Evolutionary conservation across 2,329 filamentous ascomycete species (phyloP), one percentile per base, ranked within the genome.

Genomic region (Fusarium protoensiforme): DNA sequence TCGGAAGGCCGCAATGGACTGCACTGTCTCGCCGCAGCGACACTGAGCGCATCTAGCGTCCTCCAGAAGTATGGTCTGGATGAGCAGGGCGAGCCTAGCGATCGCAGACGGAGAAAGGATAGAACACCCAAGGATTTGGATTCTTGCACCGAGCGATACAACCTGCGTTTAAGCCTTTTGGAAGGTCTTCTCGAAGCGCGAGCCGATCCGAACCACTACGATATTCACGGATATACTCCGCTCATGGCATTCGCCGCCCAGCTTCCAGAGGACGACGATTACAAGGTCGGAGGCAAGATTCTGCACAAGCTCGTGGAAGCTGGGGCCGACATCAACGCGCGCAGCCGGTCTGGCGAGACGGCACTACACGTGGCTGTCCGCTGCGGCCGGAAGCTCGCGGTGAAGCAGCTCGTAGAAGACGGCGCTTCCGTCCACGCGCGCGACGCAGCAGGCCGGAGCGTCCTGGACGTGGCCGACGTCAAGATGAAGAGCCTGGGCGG

Each of bases 11-110:
- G 87, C 24, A 91, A 91, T 68, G 88, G 85, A 10, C 81, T 91
- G 18, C 89, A 91, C 72, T 89, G 87, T 68, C 84, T 91, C n/a
- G 88, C 88, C 3, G 85, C 86, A 67, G 87, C 86, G 8, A 84
- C 85, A n/a, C 79, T 90, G 1, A 84, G 84, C 71, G 63, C 79
- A 35, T 78, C 80, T 5, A 83, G 81, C 24, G 78, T 85, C 11
- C 77, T 81, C 16, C 80, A 82, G 60, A 83, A 83, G 57, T 69
- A 78, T 24, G 57, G 65, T 6, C 62, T 77, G n/a, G 73, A 75
- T 11, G 67, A 69, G 7, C 13, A 56, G 5, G 51, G 63, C 1
- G 11, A 78, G 9, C 77, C 73, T 1, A 46, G 41, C 16, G 57
- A 61, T 7, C 62, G 57, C 20, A 71, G 61, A 3, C 41, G 59